A percentile compares a stretch with the other conserved stretches of the same genome.
phyloP scores from a whole-genome alignment of 257 asterid genomes.

The Cordia subcordata region DNA sequence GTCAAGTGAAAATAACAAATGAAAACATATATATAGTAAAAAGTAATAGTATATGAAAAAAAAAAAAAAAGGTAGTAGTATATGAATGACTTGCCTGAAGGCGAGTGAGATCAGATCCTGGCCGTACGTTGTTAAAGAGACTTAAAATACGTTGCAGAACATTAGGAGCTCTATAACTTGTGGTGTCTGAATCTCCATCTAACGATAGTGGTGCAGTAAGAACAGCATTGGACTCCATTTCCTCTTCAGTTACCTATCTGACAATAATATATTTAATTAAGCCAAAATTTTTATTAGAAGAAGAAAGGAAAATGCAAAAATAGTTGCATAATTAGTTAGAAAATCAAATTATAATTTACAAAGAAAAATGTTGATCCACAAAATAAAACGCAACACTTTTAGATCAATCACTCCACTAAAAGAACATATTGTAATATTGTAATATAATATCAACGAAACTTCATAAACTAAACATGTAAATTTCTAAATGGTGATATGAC shows the following conservation, averaged over 20 bases:
- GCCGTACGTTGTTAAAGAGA: constrained; percentile 44
- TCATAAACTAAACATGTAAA: too few species aligned
- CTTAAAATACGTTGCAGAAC: constrained; percentile 58
- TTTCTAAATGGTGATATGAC: too few species aligned
- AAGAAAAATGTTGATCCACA: too few species aligned
- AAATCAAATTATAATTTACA: too few species aligned
- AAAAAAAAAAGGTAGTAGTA: neutral
- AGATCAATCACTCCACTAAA: too few species aligned
- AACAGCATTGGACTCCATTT: constrained; percentile 23
- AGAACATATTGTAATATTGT: too few species aligned
- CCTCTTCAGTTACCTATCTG: constrained; percentile 38
- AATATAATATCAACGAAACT: too few species aligned
- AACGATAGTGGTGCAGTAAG: constrained; percentile 62
- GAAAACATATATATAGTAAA: neutral
- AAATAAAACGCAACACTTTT: too few species aligned
- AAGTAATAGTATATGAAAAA: too few species aligned
- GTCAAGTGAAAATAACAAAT: neutral
- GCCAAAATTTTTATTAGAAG: too few species aligned
- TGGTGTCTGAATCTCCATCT: constrained; percentile 35
- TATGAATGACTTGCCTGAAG: constrained; percentile 49
- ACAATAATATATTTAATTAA: neutral
- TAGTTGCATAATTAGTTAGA: too few species aligned
- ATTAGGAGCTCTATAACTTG: constrained; percentile 57
- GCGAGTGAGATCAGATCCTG: constrained; percentile 79
- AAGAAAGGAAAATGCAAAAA: too few species aligned